phyloP scores from a whole-genome alignment of 768 basidiomycete species.

The Gloeostereum incarnatum region DNA sequence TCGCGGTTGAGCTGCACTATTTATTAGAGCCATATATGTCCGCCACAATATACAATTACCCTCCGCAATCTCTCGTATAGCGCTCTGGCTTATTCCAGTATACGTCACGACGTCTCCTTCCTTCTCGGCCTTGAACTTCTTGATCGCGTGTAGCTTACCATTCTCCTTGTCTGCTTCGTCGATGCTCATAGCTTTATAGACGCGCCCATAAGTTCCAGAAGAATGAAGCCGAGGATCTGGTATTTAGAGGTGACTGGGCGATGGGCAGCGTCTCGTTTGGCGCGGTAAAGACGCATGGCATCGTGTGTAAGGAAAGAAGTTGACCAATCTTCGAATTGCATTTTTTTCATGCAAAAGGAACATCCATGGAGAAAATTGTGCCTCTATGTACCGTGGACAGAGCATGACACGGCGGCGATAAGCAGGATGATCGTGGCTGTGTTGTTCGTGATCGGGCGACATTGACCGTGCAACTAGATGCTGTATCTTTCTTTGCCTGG shows the following conservation, averaged over 20 bases:
- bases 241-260: constrained; percentile 74
- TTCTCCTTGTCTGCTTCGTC: too few relatives aligned
- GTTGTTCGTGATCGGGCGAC: too few relatives aligned
- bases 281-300: constrained; percentile 81
- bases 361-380: too few relatives aligned
- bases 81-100: constrained; percentile 97
- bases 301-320: constrained; percentile 48
- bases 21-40: constrained; percentile 7
- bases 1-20: constrained; percentile 72
- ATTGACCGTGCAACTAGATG: too few relatives aligned
- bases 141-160: constrained; percentile 82
- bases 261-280: constrained; percentile 63
- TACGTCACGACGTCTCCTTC: constrained; percentile 95
- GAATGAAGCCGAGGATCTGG: constrained; percentile 95
- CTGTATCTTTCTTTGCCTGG: too few relatives aligned
- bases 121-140: constrained; percentile 99
- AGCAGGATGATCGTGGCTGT: too few relatives aligned
- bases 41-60: constrained; percentile 16
- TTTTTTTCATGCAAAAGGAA: too few relatives aligned
- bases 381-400: too few relatives aligned
- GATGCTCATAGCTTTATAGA: constrained; percentile 88
- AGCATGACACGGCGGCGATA: too few relatives aligned
- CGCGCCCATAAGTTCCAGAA: constrained; percentile 96
- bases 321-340: constrained; percentile 30
- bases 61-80: constrained; percentile 93